Base-by-base conservation (phyloP, 1,284 basidiomycete genomes). In the Volvariella volvacea region DNA sequence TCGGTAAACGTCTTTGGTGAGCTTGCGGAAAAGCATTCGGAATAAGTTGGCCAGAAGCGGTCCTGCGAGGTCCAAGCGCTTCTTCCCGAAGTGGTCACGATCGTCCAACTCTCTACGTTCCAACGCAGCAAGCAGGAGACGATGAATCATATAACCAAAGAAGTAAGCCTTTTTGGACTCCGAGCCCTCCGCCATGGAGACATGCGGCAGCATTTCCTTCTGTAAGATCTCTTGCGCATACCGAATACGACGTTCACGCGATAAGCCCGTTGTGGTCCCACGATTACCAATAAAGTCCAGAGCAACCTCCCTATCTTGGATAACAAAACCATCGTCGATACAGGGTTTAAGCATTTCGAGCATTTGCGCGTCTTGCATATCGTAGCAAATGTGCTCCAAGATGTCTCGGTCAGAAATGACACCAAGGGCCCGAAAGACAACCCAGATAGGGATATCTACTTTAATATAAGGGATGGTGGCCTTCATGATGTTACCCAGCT, bases 71-170 rank as follows among this genome's bases (percentile, higher is more conserved):
- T 99, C 95, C 51, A 99, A 73, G 42, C 95, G 83, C 70, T 99
- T 99, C 70, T 98, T 98, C 44, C 95, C 95, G 58, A 99, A 99
- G 67, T 99, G 96, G 70, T 99, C 95, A 70, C 95, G 92, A 68
- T 99, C 95, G 61, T 99, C 95, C 32, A 99, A 75, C 61, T 99
- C 96, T 57, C 96, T 77, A 45, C 96, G 77, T 60, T 98, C 94
- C 56, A 99, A 67, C 14, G 93, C 93, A 33, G 96, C 94, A 14
- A 97, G 79, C 3, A 97, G 71, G 20, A 99, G 74, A 48, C 96
- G 85, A 68, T 99, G 95, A 41, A 98, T 90, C 95, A 99, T 99
- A 67, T 98, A 99, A n/a, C 96, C 96, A 51, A 99, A 93, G 78
- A 99, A 99, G 68, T 94, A 99, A 2, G 96, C 96, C 66, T 99